These are phyloP conservation scores for Microthyrium microscopicum DNA, from an alignment of 2,329 filamentous ascomycete species.

Conservation along the genomic window DNA sequence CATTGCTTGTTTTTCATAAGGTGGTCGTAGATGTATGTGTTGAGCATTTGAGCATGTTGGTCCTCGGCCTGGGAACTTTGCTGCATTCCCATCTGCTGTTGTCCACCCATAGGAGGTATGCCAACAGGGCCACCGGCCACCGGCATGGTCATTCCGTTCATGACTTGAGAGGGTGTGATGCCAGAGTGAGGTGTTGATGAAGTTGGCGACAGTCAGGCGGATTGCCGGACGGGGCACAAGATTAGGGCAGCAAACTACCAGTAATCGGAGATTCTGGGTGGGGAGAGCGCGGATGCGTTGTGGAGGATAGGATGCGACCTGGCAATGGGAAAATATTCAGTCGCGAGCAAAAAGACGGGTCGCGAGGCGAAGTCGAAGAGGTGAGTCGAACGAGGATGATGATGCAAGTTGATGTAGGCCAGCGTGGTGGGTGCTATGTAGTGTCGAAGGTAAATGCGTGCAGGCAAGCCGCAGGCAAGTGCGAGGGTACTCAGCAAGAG, in stretches of 20 bases:
- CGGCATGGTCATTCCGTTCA: slow-evolving; percentile 12
- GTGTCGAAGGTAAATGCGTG: too few relatives aligned
- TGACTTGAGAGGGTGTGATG: slow-evolving; percentile 14
- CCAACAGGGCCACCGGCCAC: slow-evolving; percentile 50
- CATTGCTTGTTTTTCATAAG: slow-evolving; percentile 74
- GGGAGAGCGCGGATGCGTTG: not conserved
- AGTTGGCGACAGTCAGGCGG: too few relatives aligned
- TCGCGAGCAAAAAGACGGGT: too few relatives aligned
- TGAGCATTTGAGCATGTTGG: slow-evolving; percentile 30
- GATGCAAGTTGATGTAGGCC: not conserved
- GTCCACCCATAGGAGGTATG: slow-evolving; percentile 20
- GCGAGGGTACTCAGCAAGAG: too few relatives aligned
- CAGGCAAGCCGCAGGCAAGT: too few relatives aligned
- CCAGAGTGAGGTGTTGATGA: too few relatives aligned
- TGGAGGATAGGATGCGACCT: not conserved
- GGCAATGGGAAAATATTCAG: too few relatives aligned
- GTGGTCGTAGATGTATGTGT: slow-evolving; percentile 85
- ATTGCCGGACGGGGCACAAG: slow-evolving; percentile 8
- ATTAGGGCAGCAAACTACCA: not conserved
- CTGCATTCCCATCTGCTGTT: slow-evolving; percentile 9
- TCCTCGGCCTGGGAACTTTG: not conserved
- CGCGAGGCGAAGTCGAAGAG: too few relatives aligned
- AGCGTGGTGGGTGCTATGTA: too few relatives aligned
- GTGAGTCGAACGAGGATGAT: not conserved
- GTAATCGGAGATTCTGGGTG: too few relatives aligned